A percentile compares a stretch with the other conserved stretches of the same genome.
phyloP scores from a whole-genome alignment of 768 basidiomycete genomes.

The Trametes meyenii region DNA sequence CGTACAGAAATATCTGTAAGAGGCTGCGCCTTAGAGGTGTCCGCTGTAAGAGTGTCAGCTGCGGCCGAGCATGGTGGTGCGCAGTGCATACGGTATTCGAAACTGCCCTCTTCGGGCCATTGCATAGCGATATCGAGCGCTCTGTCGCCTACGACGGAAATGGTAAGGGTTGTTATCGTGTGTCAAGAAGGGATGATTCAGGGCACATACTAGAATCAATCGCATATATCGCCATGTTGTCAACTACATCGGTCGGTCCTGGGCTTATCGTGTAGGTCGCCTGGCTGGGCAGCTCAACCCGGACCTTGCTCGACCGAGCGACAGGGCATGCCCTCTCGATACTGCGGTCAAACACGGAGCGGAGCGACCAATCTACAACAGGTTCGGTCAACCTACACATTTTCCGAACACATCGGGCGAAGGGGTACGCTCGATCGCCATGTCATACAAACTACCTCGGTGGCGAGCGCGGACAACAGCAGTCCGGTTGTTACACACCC shows the following conservation, averaged over 20 bases:
- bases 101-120: constrained; percentile 53
- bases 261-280: constrained; percentile 53
- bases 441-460: not conserved
- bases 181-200: not conserved
- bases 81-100: constrained; percentile 58
- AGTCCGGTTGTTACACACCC: not conserved
- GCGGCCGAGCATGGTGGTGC: not conserved
- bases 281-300: constrained; percentile 49
- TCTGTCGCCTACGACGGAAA: constrained; percentile 36
- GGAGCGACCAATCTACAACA: constrained; percentile 73
- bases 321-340: constrained; percentile 73
- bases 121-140: constrained; percentile 60
- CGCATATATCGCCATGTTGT: constrained; percentile 50
- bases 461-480: not conserved
- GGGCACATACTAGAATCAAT: constrained; percentile 46
- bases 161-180: constrained; percentile 7
- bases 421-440: not conserved
- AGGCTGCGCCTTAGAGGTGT: constrained; percentile 38
- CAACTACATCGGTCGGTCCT: constrained; percentile 44
- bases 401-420: constrained; percentile 16
- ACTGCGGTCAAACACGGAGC: constrained; percentile 64
- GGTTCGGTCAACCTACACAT: constrained; percentile 9
- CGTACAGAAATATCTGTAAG: constrained; percentile 60
- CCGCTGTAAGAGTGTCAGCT: constrained; percentile 4
- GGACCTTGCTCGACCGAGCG: constrained; percentile 59